These are phyloP conservation scores for Candida freyschussii DNA, from an alignment of 1,139 yeast genomes.

Conservation along the genomic window DNA sequence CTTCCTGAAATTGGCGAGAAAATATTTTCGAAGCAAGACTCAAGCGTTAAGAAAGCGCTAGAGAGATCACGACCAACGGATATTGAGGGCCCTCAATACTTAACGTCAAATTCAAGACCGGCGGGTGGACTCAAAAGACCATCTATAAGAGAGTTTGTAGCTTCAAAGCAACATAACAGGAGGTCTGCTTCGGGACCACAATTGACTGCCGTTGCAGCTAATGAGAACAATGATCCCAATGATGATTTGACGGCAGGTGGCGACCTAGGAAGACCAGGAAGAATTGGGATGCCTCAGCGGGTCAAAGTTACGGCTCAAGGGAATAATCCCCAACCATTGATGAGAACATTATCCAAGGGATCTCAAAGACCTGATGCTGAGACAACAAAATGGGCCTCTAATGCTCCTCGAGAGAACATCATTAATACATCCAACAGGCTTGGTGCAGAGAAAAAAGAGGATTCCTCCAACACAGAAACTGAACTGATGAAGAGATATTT, in stretches of 20 bases:
- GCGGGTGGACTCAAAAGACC: constrained; percentile 14
- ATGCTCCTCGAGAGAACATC: constrained; percentile 9
- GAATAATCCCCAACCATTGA: constrained; percentile 11
- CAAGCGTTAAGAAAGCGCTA: constrained; percentile 49
- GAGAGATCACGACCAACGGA: constrained; percentile 49
- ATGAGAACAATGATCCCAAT: neutral
- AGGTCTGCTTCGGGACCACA: constrained; percentile 22
- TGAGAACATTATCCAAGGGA: constrained; percentile 19
- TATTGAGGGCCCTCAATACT: constrained; percentile 19
- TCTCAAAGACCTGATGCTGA: constrained; percentile 9
- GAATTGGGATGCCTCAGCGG: constrained; percentile 25
- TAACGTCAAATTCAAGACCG: constrained; percentile 1
- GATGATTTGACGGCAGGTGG: neutral
- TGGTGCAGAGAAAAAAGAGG: neutral
- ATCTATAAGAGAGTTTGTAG: constrained; percentile 24
- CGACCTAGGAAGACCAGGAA: constrained; percentile 21
- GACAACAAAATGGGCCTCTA: constrained; percentile 8
- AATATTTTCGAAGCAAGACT: constrained; percentile 37
- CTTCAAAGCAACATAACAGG: constrained; percentile 15
- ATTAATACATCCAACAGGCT: constrained; percentile 2
- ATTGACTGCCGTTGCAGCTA: constrained; percentile 1
- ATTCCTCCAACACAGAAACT: constrained; percentile 1
- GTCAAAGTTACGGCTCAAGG: constrained; percentile 20
- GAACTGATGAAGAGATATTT: constrained; percentile 11
- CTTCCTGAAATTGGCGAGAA: constrained; percentile 41